A percentile compares a stretch with the other conserved stretches of the same genome.
Conservation (phyloP, 495 filamentous ascomycete species). For the Tricharina praecox region DNA sequence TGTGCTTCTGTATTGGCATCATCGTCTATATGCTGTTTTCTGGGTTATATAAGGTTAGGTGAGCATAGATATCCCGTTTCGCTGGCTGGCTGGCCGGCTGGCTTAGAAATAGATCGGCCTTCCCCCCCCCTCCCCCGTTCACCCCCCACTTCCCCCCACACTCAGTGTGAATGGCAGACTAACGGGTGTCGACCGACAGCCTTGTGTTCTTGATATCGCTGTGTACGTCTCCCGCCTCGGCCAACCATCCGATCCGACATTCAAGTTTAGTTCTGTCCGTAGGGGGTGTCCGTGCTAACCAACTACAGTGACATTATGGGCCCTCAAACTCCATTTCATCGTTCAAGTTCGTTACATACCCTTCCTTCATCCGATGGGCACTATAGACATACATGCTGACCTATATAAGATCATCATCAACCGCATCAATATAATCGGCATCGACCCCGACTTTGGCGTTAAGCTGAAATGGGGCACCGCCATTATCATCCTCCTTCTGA, state of each 20-base stretch:
- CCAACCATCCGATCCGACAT: too few relatives aligned
- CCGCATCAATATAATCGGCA: constrained; percentile 31
- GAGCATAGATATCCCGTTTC: neutral
- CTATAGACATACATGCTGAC: too few relatives aligned
- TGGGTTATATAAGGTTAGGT: neutral
- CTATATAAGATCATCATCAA: constrained; percentile 33
- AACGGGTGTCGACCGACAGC: neutral
- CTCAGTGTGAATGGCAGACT: neutral
- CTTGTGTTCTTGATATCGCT: neutral
- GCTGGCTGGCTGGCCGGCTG: neutral
- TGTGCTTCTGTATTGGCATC: constrained; percentile 28
- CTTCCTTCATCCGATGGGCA: too few relatives aligned
- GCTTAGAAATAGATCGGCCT: too few relatives aligned
- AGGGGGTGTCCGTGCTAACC: too few relatives aligned
- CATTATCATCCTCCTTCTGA: constrained; percentile 29
- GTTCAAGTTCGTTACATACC: constrained; percentile 19
- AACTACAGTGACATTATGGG: constrained; percentile 26
- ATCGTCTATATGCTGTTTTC: constrained; percentile 9
- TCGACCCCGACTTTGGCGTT: constrained; percentile 17
- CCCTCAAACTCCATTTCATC: constrained; percentile 30
- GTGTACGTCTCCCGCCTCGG: neutral
- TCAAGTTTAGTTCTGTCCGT: too few relatives aligned
- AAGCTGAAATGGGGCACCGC: constrained; percentile 32
- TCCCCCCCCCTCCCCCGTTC: too few relatives aligned
- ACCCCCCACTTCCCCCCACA: too few relatives aligned